These are phyloP conservation scores for Mangifera indica DNA, from an alignment of 345 rosid genomes.

Conservation along the genomic window DNA sequence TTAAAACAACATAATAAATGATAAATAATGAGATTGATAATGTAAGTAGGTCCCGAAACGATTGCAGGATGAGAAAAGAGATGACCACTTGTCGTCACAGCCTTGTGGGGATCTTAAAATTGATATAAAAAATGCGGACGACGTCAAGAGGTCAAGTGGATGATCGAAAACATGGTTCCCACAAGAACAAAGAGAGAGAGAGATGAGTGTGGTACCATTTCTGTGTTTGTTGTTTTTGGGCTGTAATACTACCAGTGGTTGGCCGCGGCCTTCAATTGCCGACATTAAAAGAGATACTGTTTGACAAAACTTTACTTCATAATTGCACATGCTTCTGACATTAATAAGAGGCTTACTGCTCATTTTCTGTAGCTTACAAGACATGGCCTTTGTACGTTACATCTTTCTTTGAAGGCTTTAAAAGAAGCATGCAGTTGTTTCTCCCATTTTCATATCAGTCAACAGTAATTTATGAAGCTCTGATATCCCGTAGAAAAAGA, in stretches of 20 bases:
- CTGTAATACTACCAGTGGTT: conserved; percentile 12
- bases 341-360: conserved; percentile 6
- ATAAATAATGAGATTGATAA: background rate
- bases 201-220: conserved; percentile 1
- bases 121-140: background rate
- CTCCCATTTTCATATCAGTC: no score
- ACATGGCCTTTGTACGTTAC: background rate
- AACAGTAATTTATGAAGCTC: no score
- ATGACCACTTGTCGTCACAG: background rate
- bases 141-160: conserved; percentile 1
- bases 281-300: background rate
- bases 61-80: background rate
- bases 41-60: background rate
- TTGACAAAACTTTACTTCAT: conserved; percentile 17
- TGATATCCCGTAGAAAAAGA: no score
- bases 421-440: background rate
- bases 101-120: background rate
- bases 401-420: background rate
- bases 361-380: background rate
- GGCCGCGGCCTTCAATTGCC: background rate
- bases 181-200: conserved; percentile 1
- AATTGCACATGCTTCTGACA: conserved; percentile 41
- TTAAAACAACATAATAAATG: background rate
- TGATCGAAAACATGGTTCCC: conserved; percentile 11
- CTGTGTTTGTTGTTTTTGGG: background rate